Evolutionary conservation across 371 early-diverging fungal species (phyloP), one percentile per base, ranked within the genome.

Genomic region (Mucor racemosus): DNA sequence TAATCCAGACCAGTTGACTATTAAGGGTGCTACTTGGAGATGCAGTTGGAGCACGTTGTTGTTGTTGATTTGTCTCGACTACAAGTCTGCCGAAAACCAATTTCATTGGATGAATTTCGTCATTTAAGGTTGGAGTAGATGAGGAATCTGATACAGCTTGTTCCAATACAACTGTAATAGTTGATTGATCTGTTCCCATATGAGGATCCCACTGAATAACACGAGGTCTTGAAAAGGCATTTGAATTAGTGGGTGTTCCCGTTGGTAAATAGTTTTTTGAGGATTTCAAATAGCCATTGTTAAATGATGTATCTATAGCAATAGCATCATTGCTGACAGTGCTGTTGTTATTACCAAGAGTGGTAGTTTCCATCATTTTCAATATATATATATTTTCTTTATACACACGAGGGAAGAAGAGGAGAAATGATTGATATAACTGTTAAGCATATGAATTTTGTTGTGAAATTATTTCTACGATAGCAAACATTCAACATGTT

Each of bases 201-300:
- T 69, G 69, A 21, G 69, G 69, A 34, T 69, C 69, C 64, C 65
- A 69, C 56, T 69, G 69, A 31, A 69, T 64, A 7, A 69, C 69
- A 15, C 69, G 58, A 26, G 69, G 65, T 55, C 62, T 38, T 36
- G 44, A 14, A 60, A 35, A 58, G n/a, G 41, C 44, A 7, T 58
- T 38, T 19, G 36, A 10, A 36, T 35, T 36, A 8, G 39, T 34
- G 21, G 62, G 62, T n/a, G 40, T 62, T 31, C 17, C 35, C 14
- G 54, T 19, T 6, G 54, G 17, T 31, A 62, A 35, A 31, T 62
- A 54, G 17, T 26, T 53, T 7, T 53, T 62, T 50, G 62, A 62
- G 26, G 50, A 21, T 39, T 62, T 62, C 31, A 62, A 53, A 40
- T 54, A 62, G 21, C 62, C 54, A 21, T 26, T 50, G n/a, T 63